Evolutionary conservation across 345 rosid genomes (phyloP).

Genomic region (Pistacia atlantica): DNA sequence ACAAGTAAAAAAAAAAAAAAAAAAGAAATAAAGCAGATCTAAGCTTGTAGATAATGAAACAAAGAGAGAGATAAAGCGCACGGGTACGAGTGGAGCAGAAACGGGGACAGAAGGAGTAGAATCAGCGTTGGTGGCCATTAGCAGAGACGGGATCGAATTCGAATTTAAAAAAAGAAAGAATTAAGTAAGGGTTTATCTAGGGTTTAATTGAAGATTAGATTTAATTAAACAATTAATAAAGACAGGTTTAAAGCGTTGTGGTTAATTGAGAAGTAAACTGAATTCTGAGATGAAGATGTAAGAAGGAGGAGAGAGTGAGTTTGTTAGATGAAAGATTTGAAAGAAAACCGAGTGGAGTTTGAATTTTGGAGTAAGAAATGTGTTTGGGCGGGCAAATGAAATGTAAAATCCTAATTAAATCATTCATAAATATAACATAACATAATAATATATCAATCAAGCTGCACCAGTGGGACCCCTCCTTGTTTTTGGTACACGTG

Average conservation of each 20-base stretch:
- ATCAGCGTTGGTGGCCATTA: constrained; percentile 59
- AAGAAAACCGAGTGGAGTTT: constrained; percentile 7
- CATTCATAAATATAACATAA: neutral
- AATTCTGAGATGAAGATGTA: no score
- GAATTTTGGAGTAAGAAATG: constrained; percentile 16
- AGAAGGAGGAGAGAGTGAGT: neutral
- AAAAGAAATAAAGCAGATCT: neutral
- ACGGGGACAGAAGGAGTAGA: constrained; percentile 44
- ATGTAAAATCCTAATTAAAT: neutral
- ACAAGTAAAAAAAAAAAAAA: neutral
- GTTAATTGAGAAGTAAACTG: no score
- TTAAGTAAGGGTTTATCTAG: no score
- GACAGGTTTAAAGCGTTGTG: neutral
- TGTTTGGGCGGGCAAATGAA: constrained; percentile 28
- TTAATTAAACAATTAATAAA: neutral
- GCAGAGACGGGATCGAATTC: neutral
- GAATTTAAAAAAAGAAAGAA: neutral
- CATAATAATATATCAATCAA: no score
- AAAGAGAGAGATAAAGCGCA: constrained; percentile 16
- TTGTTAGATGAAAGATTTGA: neutral
- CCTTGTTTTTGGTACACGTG: neutral
- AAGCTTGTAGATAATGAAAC: neutral
- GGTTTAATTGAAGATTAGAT: no score
- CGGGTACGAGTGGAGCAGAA: constrained; percentile 49
- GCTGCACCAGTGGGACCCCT: no score